Evolutionary conservation across 108 stramenopile genomes (phyloP), one percentile per base, ranked within the genome.

Genomic region (Seminavis robusta): DNA sequence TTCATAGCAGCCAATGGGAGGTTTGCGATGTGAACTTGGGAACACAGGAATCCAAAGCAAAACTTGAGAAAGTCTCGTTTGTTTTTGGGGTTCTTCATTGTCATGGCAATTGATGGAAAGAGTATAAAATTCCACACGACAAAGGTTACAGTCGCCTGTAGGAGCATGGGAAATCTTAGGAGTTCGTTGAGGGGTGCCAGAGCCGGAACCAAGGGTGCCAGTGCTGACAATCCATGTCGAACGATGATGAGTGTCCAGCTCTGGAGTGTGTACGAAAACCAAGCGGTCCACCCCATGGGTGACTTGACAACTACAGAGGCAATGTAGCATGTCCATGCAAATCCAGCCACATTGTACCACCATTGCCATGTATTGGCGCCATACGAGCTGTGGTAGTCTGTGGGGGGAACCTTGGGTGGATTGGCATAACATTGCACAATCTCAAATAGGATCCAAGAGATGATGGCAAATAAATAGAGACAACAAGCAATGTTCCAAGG

Each of bases 71-170:
- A 93, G 7, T 61, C 61, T 33, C 46, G 40, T 38, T 74, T 57
- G 38, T 78, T 60, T 33, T 72, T 65, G 28, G 60, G 45, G 26
- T 62, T 59, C 32, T 77, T 70, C 51, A 81, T 56, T 26, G 71
- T 33, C 33, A 86, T 63, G 69, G 81, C 81, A 25, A 83, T 65
- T 27, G 66, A 67, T 2, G 92, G 92, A 19, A 86, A 39, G 8
- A 94, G 54, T 10, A 86, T 68, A 54, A 86, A 72, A 52, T 94
- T 94, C 92, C 92, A 94, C 16, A 94, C 66, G 8, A 64, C 37
- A 54, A 85, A 85, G 4, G 84, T 86, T 10, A 83, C 64, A 19
- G 73, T 72, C 24, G 81, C 76, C 2, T 81, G 79, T 0, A 81
- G 61, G 20, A 87, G 50, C 13, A 71, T 76, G 10, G 86, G 86